These are phyloP conservation scores for Leptoxyphium fumago DNA, from an alignment of 2,329 filamentous ascomycete genomes.

Conservation along the genomic window DNA sequence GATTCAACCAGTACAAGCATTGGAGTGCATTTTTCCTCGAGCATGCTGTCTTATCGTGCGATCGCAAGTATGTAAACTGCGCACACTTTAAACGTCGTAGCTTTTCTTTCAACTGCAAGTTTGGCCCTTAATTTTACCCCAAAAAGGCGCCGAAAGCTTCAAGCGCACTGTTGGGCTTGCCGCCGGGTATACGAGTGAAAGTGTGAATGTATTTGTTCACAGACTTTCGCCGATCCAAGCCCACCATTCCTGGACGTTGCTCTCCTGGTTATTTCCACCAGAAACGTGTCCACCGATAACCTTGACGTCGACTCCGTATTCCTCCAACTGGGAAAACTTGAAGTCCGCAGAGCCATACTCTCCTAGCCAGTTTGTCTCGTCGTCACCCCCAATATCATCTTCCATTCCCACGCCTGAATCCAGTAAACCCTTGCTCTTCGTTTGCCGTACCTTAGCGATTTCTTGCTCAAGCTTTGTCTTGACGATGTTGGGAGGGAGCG, in stretches of 20 bases:
- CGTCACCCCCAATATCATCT: constrained; percentile 39
- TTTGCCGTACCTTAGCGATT: constrained; percentile 60
- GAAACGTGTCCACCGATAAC: constrained; percentile 62
- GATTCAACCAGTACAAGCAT: no score
- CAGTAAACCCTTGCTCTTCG: constrained; percentile 65
- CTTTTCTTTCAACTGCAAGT: no score
- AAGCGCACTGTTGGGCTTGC: no score
- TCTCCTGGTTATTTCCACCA: constrained; percentile 34
- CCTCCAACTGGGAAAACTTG: constrained; percentile 65
- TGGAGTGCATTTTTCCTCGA: no score
- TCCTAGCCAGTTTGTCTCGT: constrained; percentile 66
- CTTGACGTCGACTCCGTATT: constrained; percentile 65
- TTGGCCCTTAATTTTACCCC: no score
- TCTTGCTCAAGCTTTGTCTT: constrained; percentile 64
- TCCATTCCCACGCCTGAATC: constrained; percentile 63
- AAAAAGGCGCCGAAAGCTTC: no score
- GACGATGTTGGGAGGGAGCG: constrained; percentile 64
- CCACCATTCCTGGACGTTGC: constrained; percentile 76
- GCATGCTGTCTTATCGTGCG: no score
- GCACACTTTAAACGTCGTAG: no score
- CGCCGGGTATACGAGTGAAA: no score
- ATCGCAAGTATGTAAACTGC: no score
- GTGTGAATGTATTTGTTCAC: constrained; percentile 23
- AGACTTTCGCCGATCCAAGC: constrained; percentile 71
- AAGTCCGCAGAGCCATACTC: constrained; percentile 61